Conservation (phyloP, 2,329 filamentous ascomycete species). For the Fusarium chuoi region DNA sequence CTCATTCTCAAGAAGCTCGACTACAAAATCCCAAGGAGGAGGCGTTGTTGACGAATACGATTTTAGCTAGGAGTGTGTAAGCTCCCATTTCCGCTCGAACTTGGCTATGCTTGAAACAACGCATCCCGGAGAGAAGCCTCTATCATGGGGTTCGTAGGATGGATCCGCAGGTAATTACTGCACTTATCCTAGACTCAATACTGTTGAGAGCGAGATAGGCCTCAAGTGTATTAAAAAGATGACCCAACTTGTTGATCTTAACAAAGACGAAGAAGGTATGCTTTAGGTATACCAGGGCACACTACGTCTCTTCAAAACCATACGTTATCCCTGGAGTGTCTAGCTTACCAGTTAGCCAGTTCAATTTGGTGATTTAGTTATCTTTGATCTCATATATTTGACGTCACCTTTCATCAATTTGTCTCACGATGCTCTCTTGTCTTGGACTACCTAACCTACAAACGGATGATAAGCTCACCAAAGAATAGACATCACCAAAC, state of each 20-base stretch:
- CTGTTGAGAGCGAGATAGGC: neutral
- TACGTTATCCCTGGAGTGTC: no score
- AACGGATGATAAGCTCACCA: neutral
- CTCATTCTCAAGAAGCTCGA: neutral
- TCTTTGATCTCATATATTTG: neutral
- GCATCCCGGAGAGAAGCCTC: neutral
- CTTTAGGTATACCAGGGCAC: neutral
- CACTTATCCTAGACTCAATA: neutral
- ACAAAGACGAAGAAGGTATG: no score
- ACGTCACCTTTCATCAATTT: neutral
- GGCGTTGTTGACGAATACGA: neutral
- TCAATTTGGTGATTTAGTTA: neutral
- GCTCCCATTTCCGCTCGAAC: neutral
- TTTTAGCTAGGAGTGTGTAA: neutral
- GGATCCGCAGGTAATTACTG: neutral
- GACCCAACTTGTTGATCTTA: neutral
- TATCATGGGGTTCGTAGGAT: no score
- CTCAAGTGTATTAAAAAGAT: neutral
- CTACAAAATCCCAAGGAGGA: neutral
- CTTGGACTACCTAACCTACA: neutral
- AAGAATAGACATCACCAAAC: neutral
- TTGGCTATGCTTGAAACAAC: neutral
- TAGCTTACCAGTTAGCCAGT: neutral
- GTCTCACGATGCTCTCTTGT: neutral
- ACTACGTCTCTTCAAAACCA: neutral